Percentiles rank a stretch among this genome's conserved stretches.
Conservation (phyloP, 1,139 yeast species). For the Nakaseomyces bracarensis region DNA sequence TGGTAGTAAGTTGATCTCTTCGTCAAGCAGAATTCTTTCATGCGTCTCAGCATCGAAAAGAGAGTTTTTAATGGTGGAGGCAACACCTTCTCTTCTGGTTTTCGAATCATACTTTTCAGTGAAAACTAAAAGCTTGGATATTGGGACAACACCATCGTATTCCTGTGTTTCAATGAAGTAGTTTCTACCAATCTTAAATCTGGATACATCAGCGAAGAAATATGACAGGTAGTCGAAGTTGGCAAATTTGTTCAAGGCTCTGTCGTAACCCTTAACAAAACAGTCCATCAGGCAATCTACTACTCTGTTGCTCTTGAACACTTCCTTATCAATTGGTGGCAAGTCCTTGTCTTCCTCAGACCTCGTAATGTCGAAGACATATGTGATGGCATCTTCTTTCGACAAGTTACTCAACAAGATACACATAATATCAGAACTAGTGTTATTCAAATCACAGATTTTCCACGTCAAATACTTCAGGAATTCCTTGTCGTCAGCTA, state of each 20-base stretch:
- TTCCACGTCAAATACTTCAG: constrained; percentile 46
- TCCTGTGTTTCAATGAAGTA: constrained; percentile 65
- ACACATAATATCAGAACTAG: constrained; percentile 74
- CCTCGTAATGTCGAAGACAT: constrained; percentile 44
- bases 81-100: constrained; percentile 85
- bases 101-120: constrained; percentile 73
- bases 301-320: constrained; percentile 51
- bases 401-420: constrained; percentile 80
- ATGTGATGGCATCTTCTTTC: constrained; percentile 58
- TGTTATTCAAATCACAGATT: constrained; percentile 49
- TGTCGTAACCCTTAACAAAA: constrained; percentile 77
- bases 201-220: constrained; percentile 84
- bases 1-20: constrained; percentile 65
- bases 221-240: constrained; percentile 76
- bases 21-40: constrained; percentile 48
- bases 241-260: constrained; percentile 62
- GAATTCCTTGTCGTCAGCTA: constrained; percentile 58
- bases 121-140: constrained; percentile 72
- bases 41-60: constrained; percentile 75
- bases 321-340: constrained; percentile 28
- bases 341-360: constrained; percentile 11
- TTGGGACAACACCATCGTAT: constrained; percentile 72
- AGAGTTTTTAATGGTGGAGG: constrained; percentile 84
- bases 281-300: constrained; percentile 84
- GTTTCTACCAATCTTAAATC: constrained; percentile 61